Evolutionary conservation across 1,284 basidiomycete species (phyloP).

Genomic region (Ceratorhiza oryzae-sativae): DNA sequence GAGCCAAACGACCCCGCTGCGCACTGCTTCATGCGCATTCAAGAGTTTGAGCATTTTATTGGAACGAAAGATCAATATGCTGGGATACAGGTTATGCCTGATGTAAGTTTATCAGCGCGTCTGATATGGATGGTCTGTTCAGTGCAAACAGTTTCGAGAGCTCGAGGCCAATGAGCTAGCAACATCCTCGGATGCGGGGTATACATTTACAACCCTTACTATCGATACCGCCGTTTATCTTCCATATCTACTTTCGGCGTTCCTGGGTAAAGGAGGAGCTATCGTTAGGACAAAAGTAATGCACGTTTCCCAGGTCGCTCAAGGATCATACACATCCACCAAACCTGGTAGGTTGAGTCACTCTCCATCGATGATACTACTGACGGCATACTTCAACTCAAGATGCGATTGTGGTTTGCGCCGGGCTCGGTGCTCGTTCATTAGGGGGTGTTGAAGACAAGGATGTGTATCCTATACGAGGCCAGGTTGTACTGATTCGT

Average conservation of each 20-base stretch:
- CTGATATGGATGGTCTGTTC: not conserved
- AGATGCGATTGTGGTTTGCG: constrained; percentile 41
- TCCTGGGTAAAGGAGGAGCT: constrained; percentile 66
- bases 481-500: constrained; percentile 25
- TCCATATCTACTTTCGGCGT: constrained; percentile 68
- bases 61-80: constrained; percentile 50
- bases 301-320: constrained; percentile 36
- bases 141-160: constrained; percentile 57
- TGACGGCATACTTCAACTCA: too few species aligned
- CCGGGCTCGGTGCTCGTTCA: constrained; percentile 61
- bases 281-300: constrained; percentile 54
- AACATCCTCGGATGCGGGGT: constrained; percentile 57
- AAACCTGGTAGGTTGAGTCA: constrained; percentile 15
- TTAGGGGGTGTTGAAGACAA: constrained; percentile 59
- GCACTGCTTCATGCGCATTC: constrained; percentile 65
- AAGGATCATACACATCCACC: constrained; percentile 25
- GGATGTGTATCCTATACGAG: constrained; percentile 53
- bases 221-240: constrained; percentile 74
- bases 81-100: constrained; percentile 63
- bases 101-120: constrained; percentile 56
- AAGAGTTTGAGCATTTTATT: constrained; percentile 66
- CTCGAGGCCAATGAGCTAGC: constrained; percentile 58
- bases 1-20: constrained; percentile 60
- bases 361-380: constrained; percentile 60
- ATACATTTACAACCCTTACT: constrained; percentile 68